These are phyloP conservation scores for Phytophthora vignae DNA, from an alignment of 352 stramenopile species.

Conservation along the genomic window DNA sequence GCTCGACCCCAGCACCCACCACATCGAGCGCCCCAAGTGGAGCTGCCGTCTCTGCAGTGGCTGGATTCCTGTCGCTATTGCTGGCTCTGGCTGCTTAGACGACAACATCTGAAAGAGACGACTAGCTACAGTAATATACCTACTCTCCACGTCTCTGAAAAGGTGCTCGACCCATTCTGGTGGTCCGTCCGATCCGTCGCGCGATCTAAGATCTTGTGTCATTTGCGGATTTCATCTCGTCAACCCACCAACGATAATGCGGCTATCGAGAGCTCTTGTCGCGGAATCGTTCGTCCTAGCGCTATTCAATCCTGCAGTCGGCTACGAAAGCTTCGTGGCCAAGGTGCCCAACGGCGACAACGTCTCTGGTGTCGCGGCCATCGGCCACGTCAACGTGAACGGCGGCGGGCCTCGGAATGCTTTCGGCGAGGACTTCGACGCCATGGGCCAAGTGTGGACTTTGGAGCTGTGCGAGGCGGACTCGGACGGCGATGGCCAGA, in stretches of 20 bases:
- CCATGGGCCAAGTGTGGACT: conserved; percentile 32
- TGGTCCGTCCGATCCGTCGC: not conserved
- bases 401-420: conserved; percentile 25
- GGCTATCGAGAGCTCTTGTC: not conserved
- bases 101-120: not conserved
- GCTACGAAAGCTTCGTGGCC: conserved; percentile 15
- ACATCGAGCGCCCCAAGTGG: not conserved
- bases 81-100: not conserved
- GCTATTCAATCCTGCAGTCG: conserved; percentile 9
- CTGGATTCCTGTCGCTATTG: not conserved
- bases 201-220: not conserved
- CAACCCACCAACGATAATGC: not conserved
- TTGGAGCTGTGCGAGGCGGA: conserved; percentile 30
- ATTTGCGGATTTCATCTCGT: not conserved
- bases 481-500: conserved; percentile 41
- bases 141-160: not conserved
- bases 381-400: conserved; percentile 32
- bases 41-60: not conserved
- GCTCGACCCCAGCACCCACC: not conserved
- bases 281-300: conserved; percentile 4
- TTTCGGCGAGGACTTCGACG: conserved; percentile 38
- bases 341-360: conserved; percentile 41
- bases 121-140: not conserved
- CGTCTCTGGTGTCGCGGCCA: conserved; percentile 28
- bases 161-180: not conserved